Conservation (phyloP, 192 early-diverging fungal species). For the Coemansia sp. region DNA sequence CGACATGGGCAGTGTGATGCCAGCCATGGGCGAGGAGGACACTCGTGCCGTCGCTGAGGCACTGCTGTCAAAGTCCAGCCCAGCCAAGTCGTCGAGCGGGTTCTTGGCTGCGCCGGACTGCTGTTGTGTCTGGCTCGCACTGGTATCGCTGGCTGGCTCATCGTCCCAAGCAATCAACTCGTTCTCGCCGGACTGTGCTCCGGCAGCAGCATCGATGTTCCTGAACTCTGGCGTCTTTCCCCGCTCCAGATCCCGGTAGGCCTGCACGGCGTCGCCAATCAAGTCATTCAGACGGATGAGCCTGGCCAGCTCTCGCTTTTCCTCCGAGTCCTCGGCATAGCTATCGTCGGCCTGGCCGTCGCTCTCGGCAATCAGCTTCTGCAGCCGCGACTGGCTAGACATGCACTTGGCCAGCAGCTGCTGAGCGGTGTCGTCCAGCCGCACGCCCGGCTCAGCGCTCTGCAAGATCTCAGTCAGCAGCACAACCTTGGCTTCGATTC, state of each 20-base stretch:
- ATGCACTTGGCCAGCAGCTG: slow-evolving; percentile 46
- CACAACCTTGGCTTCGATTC: slow-evolving; percentile 75
- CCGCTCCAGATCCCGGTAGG: slow-evolving; percentile 34
- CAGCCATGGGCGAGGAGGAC: slow-evolving; percentile 7
- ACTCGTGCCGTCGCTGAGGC: slow-evolving; percentile 8
- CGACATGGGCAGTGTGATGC: slow-evolving; percentile 8
- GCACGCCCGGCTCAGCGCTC: slow-evolving; percentile 65
- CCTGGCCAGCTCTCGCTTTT: slow-evolving; percentile 34
- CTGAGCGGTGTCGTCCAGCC: slow-evolving; percentile 41
- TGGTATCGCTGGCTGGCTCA: background rate
- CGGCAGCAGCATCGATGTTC: slow-evolving; percentile 2
- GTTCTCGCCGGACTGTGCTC: background rate
- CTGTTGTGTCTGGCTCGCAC: background rate
- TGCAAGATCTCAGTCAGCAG: slow-evolving; percentile 84
- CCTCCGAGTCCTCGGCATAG: slow-evolving; percentile 16
- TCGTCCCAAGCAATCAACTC: slow-evolving; percentile 49
- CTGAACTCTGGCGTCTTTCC: slow-evolving; percentile 34
- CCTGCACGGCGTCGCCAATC: slow-evolving; percentile 42
- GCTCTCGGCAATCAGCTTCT: slow-evolving; percentile 48
- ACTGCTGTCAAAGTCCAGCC: slow-evolving; percentile 37
- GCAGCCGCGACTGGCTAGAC: slow-evolving; percentile 41
- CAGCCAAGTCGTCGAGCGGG: slow-evolving; percentile 43
- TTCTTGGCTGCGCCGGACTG: background rate
- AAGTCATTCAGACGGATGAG: slow-evolving; percentile 48
- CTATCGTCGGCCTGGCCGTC: slow-evolving; percentile 10